phyloP scores from a whole-genome alignment of 768 basidiomycete species.

The Mycena polygramma region DNA sequence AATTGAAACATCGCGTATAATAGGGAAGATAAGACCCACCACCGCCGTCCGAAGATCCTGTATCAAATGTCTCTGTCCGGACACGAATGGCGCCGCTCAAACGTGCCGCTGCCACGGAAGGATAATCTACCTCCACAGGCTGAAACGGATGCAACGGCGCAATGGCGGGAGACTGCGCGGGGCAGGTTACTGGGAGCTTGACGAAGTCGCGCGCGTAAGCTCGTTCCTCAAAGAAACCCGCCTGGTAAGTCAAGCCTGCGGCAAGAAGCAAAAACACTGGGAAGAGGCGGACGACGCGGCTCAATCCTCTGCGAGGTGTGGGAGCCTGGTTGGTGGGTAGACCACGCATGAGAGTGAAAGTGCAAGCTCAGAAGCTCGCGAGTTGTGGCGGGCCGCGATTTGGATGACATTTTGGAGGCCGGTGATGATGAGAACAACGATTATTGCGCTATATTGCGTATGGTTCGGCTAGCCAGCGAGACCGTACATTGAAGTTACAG shows the following conservation, averaged over 20 bases:
- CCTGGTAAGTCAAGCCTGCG: conserved; percentile 4
- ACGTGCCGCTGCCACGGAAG: conserved; percentile 36
- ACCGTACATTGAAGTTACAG: too few species aligned
- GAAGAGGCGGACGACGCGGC: conserved; percentile 1
- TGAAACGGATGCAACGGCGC: conserved; percentile 15
- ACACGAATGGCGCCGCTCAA: conserved; percentile 45
- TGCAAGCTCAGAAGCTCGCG: too few species aligned
- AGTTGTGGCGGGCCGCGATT: not conserved
- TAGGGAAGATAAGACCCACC: conserved; percentile 31
- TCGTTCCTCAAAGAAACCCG: conserved; percentile 3
- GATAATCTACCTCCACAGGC: conserved; percentile 19
- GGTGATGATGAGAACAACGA: not conserved
- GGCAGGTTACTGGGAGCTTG: conserved; percentile 27
- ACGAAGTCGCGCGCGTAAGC: conserved; percentile 13
- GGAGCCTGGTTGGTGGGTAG: conserved; percentile 2
- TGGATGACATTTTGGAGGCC: not conserved
- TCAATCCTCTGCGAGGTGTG: not conserved
- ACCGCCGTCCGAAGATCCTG: conserved; percentile 56
- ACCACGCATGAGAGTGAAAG: conserved; percentile 7
- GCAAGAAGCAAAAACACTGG: conserved; percentile 13
- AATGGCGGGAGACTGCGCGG: conserved; percentile 25
- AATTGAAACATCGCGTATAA: not conserved
- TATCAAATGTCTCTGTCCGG: conserved; percentile 60
- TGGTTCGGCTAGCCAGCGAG: too few species aligned
- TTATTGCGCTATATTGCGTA: not conserved